Evolutionary conservation across 345 rosid genomes (phyloP).

Genomic region (Pistacia vera): DNA sequence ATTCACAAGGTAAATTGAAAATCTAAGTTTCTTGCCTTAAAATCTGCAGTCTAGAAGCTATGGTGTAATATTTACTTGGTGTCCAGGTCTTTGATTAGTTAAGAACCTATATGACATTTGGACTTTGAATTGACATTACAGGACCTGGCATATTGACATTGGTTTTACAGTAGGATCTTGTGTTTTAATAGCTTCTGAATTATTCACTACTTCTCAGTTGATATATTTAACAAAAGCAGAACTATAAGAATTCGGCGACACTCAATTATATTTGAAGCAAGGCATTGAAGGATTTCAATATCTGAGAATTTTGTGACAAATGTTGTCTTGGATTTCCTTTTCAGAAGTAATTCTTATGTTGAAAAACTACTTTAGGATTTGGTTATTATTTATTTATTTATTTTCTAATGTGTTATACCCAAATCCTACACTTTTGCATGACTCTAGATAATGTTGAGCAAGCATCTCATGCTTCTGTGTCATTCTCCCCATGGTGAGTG

Average conservation of each 20-base stretch:
- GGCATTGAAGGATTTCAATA: not conserved
- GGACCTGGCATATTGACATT: not conserved
- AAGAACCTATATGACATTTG: not conserved
- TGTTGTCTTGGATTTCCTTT: not conserved
- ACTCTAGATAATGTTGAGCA: too few species aligned
- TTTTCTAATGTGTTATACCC: too few species aligned
- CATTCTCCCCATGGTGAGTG: too few species aligned
- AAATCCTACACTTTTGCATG: too few species aligned
- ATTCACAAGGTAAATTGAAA: constrained; percentile 66
- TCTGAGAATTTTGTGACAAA: not conserved
- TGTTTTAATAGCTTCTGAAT: not conserved
- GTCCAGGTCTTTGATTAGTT: not conserved
- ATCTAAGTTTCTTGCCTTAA: not conserved
- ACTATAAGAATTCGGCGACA: not conserved
- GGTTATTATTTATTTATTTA: not conserved
- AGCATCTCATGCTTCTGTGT: too few species aligned
- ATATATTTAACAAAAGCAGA: not conserved
- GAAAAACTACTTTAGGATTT: not conserved
- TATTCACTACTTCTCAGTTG: not conserved
- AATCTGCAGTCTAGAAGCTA: not conserved
- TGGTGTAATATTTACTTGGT: not conserved
- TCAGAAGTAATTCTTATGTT: not conserved
- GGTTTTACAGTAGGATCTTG: not conserved
- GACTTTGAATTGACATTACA: not conserved
- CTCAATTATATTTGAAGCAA: not conserved